Base-by-base conservation (phyloP, 805 yeast genomes). In the Yamadazyma ubonensis region DNA sequence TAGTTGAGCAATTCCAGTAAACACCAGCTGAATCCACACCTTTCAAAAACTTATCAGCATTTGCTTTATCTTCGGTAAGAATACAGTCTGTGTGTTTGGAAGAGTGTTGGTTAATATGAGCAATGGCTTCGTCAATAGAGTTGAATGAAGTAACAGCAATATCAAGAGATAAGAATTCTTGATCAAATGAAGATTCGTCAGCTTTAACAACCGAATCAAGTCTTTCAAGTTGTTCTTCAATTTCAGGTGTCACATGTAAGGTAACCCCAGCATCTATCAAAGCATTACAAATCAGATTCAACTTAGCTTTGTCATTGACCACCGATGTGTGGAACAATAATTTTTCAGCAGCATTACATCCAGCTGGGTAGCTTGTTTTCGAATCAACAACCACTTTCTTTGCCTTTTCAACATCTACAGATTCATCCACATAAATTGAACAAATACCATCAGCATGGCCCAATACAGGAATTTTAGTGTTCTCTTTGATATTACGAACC, bases 391-490 rank as follows among this genome's bases (percentile, higher is more conserved):
- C 71, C 21, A 93, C 78, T 41, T 78, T 77, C 23, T 75, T 70
- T 0, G 97, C 95, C 78, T 86, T 89, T 10, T 61, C 76, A 9
- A 86, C 46, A 53, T 89, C 91, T 5, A 93, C 93, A 36, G 76
- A 79, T 41, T 75, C 76, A 59, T 90, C 95, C 18, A 91, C 71
- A 54, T 79, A 93, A 6, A 91, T 78, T 2, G 97, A 81, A 64
- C 99, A 93, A 45, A 91, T 83, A 33, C 99, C 99, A 63, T 93
- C 98, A 6, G 99, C 99, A 61, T 93, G 99, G 41, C 99, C 99
- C 57, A 93, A 67, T 6, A 93, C 99, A 4, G 99, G 98, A 52
- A 93, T 95, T 59, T 88, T 88, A 17, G 99, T 91, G 58, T 79
- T 78, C 18, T 77, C 74, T 65, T 95, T 93, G 61, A 93, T 90